Evolutionary conservation across 805 yeast species (phyloP), one percentile per base, ranked within the genome.

Genomic region (Myxozyma udenii): DNA sequence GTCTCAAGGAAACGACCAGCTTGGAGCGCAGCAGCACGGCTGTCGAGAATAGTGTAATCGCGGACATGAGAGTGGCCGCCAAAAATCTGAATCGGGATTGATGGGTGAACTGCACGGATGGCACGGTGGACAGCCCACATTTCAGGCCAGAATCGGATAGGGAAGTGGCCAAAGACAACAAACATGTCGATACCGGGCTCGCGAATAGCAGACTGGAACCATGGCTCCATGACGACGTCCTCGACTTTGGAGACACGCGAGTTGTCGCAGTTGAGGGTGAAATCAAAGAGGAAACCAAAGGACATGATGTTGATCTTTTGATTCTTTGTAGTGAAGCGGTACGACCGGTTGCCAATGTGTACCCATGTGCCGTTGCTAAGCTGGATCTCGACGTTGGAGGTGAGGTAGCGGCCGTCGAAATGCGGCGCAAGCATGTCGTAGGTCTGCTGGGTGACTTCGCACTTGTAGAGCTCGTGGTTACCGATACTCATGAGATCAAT

Each of bases 1-100:
- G 98, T 91, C 66, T 91, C 98, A 64, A 95, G 80, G 65, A 86
- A 91, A 44, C 96, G 74, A 0, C 98, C 98, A 65, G 95, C 86
- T 70, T 91, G 95, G n/a, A 91, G 68, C 0, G 84, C 96, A 0
- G 86, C 80, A 22, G 90, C 77, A 44, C 70, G 71, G 1, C 73
- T 69, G 63, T 91, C 98, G 45, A 82, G 73, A 2, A 79, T 71
- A 5, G 79, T 76, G 67, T 84, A 91, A 67, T 91, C 98, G 55
- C 98, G 74, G 14, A 91, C 81, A 65, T 91, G 98, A 25, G 95
- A 82, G 68, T 91, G 98, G 1, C 97, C 98, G 1, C 97, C 98
- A 68, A 91, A 84, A 61, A 85, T 87, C 66, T 88, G 96, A 47
- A 91, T 85, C 0, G 81, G 72, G 0, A 77, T 74, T 26, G 74